A percentile compares a stretch with the other conserved stretches of the same genome.
Conservation (phyloP, 2,329 filamentous ascomycete genomes). For the Cytospora piceae region DNA sequence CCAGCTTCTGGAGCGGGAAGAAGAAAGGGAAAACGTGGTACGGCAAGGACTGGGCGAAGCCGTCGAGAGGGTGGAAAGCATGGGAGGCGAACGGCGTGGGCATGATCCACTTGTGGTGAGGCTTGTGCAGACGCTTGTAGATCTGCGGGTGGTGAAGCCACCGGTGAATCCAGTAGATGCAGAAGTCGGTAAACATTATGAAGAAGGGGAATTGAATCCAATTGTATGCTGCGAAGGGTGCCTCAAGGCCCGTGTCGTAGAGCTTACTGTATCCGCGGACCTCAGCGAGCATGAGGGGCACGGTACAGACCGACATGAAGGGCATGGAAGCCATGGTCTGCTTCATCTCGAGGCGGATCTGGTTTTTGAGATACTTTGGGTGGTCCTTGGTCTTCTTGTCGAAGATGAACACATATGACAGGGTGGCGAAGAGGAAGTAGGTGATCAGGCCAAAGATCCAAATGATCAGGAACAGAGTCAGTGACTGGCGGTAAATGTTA, state of each 20-base stretch:
- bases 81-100: constrained; percentile 90
- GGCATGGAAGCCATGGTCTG: constrained; percentile 80
- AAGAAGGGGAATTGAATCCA: constrained; percentile 86
- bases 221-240: constrained; percentile 78
- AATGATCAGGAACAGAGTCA: constrained; percentile 81
- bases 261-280: constrained; percentile 84
- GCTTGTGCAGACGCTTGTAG: constrained; percentile 93
- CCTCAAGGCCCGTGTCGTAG: constrained; percentile 78
- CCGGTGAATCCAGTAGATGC: constrained; percentile 91
- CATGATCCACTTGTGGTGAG: constrained; percentile 99
- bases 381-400: constrained; percentile 88
- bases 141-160: constrained; percentile 77
- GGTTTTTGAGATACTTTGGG: constrained; percentile 94
- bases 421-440: constrained; percentile 81
- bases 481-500: constrained; percentile 72
- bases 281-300: constrained; percentile 80
- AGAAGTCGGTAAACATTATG: constrained; percentile 84
- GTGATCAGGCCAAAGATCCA: constrained; percentile 84
- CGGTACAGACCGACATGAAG: constrained; percentile 79
- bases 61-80: constrained; percentile 93
- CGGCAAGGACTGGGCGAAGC: constrained; percentile 83
- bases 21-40: constrained; percentile 94
- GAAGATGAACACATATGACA: constrained; percentile 89
- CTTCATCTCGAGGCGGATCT: constrained; percentile 81
- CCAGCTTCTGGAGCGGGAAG: constrained; percentile 89